Conservation (phyloP, 2,329 filamentous ascomycete genomes). For the Tolypocladium capitatum region DNA sequence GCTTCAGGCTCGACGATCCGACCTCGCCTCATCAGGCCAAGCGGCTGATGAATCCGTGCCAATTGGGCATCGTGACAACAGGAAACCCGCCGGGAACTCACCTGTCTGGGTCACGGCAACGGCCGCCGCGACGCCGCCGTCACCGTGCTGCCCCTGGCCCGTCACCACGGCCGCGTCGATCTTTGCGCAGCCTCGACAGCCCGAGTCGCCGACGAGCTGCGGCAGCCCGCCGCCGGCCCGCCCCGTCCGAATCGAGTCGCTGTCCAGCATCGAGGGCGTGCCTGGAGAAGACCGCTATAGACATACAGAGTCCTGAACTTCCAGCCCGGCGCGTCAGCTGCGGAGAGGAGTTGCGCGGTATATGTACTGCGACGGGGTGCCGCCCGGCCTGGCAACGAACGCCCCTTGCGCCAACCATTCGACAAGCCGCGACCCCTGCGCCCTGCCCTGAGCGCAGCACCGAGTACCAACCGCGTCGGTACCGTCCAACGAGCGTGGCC, state of each 20-base stretch:
- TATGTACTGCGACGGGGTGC: neutral
- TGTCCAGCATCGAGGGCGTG: neutral
- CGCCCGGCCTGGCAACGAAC: neutral
- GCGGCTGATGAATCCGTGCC: neutral
- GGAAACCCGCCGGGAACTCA: neutral
- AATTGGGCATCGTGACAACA: neutral
- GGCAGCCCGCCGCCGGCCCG: neutral
- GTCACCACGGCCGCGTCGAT: conserved; percentile 1
- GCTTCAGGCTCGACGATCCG: neutral
- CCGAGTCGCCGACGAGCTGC: neutral
- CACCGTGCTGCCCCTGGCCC: neutral
- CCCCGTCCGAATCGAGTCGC: neutral
- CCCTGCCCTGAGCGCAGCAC: too few species aligned
- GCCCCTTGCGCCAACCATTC: neutral
- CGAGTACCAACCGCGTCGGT: too few species aligned
- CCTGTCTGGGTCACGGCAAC: neutral
- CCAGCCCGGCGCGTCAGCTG: neutral
- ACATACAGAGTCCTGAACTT: neutral
- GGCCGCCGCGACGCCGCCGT: neutral
- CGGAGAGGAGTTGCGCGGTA: neutral
- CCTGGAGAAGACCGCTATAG: neutral
- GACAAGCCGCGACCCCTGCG: neutral
- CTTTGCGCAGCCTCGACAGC: conserved; percentile 3
- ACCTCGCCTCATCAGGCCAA: neutral
- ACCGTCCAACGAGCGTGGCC: too few species aligned